phyloP scores from a whole-genome alignment of 139 green algal species.

The Coelastrella sp. region DNA sequence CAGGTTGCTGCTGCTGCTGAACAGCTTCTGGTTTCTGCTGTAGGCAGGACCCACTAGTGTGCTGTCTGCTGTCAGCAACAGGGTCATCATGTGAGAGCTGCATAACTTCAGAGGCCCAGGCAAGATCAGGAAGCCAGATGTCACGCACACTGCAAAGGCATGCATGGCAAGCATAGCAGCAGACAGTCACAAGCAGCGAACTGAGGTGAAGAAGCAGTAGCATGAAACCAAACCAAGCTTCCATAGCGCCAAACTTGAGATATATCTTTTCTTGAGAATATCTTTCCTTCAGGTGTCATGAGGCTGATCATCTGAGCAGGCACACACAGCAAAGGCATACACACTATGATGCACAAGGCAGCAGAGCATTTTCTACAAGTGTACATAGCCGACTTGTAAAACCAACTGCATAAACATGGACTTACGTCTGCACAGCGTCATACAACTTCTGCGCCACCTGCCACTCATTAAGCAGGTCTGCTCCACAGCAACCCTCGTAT shows the following conservation, averaged over 20 bases:
- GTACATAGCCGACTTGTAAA: too few species aligned
- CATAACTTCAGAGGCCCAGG: conserved; percentile 26
- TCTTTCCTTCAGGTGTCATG: too few species aligned
- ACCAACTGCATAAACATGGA: too few species aligned
- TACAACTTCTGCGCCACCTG: conserved; percentile 26
- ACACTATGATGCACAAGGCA: too few species aligned
- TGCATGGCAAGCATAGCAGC: neutral
- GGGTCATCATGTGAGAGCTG: neutral
- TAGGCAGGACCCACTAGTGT: neutral
- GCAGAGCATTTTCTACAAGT: too few species aligned
- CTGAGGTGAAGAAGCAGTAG: neutral
- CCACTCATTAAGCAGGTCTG: neutral
- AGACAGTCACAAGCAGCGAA: neutral
- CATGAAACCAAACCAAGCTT: neutral
- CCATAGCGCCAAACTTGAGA: neutral
- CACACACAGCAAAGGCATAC: neutral
- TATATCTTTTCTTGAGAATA: too few species aligned
- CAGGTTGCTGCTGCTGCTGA: conserved; percentile 25
- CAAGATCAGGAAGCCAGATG: conserved; percentile 39
- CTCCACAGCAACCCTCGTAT: neutral
- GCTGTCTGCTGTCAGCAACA: neutral
- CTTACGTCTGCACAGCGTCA: conserved; percentile 4
- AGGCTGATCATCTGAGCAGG: too few species aligned
- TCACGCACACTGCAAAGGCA: neutral
- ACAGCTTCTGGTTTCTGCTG: neutral